phyloP scores from a whole-genome alignment of 148 eudicot genomes.

The Cornus controversa region DNA sequence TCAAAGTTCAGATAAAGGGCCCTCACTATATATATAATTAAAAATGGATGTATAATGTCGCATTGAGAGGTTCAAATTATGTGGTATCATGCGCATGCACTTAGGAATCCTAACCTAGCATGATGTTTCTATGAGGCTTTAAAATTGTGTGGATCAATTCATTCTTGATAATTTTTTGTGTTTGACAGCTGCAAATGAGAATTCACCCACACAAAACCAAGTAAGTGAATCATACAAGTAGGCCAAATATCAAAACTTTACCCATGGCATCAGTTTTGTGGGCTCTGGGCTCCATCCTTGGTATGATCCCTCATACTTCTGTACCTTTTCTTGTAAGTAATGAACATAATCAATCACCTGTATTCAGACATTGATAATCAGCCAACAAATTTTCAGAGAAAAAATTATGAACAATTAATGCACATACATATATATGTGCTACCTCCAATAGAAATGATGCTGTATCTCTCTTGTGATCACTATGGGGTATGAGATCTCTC shows the following conservation, averaged over 20 bases:
- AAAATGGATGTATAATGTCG: neutral
- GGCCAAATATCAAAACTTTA: slow-evolving; percentile 28
- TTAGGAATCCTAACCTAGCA: neutral
- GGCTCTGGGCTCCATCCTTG: slow-evolving; percentile 79
- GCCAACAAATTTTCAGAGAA: neutral
- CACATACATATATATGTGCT: neutral
- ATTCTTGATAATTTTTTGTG: neutral
- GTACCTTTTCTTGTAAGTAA: slow-evolving; percentile 76
- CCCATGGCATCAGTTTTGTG: slow-evolving; percentile 95
- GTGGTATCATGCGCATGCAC: neutral
- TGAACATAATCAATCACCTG: slow-evolving; percentile 94
- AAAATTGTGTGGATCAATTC: neutral
- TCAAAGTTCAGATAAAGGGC: neutral
- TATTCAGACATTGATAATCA: slow-evolving; percentile 18
- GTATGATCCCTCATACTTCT: slow-evolving; percentile 80
- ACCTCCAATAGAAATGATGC: slow-evolving; percentile 94
- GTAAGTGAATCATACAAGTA: neutral
- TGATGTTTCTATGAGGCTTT: neutral
- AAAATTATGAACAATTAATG: neutral
- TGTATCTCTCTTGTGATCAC: slow-evolving; percentile 93
- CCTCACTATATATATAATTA: neutral
- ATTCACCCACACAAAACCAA: neutral
- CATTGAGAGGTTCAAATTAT: neutral
- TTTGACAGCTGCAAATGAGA: neutral
- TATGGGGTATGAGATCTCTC: slow-evolving; percentile 78